phyloP scores from a whole-genome alignment of 139 green algal genomes.

The Coccomyxa sp. region DNA sequence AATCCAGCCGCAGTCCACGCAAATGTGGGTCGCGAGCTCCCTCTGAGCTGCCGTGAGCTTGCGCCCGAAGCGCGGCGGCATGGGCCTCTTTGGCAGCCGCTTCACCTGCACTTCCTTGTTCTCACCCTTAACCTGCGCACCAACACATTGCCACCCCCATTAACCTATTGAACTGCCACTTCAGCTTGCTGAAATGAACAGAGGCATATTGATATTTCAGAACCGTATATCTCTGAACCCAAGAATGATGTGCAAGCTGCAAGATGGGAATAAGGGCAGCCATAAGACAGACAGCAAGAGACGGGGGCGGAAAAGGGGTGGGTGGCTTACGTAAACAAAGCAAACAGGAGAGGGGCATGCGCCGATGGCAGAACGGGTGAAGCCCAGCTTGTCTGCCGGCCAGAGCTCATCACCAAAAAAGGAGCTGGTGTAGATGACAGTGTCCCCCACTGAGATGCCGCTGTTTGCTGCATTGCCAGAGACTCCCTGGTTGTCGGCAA shows the following conservation, averaged over 20 bases:
- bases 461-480: conserved; percentile 90
- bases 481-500: conserved; percentile 28
- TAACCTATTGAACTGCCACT: too few relatives aligned
- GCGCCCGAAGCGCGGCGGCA: conserved; percentile 84
- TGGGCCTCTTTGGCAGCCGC: conserved; percentile 86
- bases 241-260: too few relatives aligned
- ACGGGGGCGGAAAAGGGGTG: neutral
- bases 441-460: conserved; percentile 54
- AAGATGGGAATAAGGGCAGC: neutral
- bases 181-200: too few relatives aligned
- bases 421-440: conserved; percentile 76
- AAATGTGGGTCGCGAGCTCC: conserved; percentile 92
- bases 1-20: conserved; percentile 90
- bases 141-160: neutral
- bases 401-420: conserved; percentile 99
- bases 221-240: too few relatives aligned
- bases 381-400: conserved; percentile 78
- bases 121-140: conserved; percentile 69
- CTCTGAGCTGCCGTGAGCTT: conserved; percentile 82
- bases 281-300: neutral
- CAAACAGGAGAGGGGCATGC: conserved; percentile 66
- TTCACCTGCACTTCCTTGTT: conserved; percentile 88
- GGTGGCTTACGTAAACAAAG: conserved; percentile 48
- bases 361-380: conserved; percentile 49
- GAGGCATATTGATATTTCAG: too few relatives aligned